These are phyloP conservation scores for Calonectria naviculata DNA, from an alignment of 2,329 filamentous ascomycete species.

Conservation along the genomic window DNA sequence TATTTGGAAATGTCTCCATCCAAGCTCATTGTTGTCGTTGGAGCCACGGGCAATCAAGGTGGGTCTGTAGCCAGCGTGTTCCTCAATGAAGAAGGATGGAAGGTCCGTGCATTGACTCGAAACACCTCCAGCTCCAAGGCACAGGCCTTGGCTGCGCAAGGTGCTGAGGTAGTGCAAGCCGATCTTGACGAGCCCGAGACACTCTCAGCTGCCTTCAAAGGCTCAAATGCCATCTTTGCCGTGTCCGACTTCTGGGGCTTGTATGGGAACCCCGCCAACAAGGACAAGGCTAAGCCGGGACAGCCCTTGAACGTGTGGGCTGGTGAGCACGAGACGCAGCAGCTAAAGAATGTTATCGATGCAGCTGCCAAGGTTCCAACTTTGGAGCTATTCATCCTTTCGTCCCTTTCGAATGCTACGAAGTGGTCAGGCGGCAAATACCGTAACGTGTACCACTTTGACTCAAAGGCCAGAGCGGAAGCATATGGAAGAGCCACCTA, in stretches of 20 bases:
- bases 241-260: conserved; percentile 43
- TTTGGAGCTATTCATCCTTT: conserved; percentile 53
- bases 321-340: conserved; percentile 45
- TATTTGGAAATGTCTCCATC: conserved; percentile 22
- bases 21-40: conserved; percentile 28
- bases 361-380: conserved; percentile 44
- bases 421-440: conserved; percentile 55
- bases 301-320: conserved; percentile 32
- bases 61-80: conserved; percentile 17
- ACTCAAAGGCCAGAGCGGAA: conserved; percentile 50
- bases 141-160: conserved; percentile 23
- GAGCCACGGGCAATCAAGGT: conserved; percentile 34
- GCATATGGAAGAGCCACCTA: conserved; percentile 37
- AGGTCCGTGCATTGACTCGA: conserved; percentile 40
- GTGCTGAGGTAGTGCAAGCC: conserved; percentile 36
- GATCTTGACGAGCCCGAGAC: conserved; percentile 30
- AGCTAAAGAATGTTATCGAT: conserved; percentile 50
- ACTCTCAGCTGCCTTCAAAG: conserved; percentile 34
- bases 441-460: conserved; percentile 53
- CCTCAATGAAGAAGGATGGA: conserved; percentile 29
- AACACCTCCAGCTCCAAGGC: conserved; percentile 30
- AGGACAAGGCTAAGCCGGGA: conserved; percentile 20
- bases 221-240: conserved; percentile 40
- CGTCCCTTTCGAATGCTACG: conserved; percentile 46
- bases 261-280: conserved; percentile 19